These are phyloP conservation scores for Aspergillus vadensis DNA, from an alignment of 2,329 filamentous ascomycete species.

Conservation along the genomic window DNA sequence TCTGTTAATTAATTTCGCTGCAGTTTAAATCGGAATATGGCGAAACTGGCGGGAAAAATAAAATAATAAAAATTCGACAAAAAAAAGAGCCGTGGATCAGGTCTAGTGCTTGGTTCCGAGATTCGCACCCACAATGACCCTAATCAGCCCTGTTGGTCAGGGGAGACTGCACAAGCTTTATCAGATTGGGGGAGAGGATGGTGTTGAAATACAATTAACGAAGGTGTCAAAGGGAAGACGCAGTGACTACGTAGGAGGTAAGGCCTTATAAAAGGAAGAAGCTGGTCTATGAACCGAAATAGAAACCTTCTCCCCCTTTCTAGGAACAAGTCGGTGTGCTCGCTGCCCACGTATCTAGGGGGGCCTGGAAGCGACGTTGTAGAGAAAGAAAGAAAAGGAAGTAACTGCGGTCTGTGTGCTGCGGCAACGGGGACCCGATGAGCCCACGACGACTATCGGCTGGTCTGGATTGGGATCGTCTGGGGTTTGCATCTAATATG, in stretches of 20 bases:
- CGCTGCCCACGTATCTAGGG: neutral
- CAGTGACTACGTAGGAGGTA: neutral
- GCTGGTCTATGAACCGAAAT: neutral
- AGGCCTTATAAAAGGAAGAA: neutral
- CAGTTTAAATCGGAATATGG: neutral
- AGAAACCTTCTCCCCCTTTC: neutral
- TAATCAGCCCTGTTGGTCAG: conserved; percentile 13
- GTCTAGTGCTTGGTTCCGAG: conserved; percentile 24
- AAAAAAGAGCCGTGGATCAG: conserved; percentile 13
- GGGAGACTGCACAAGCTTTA: neutral
- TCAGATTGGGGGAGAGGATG: neutral
- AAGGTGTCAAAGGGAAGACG: neutral
- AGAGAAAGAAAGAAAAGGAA: neutral
- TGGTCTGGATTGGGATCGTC: conserved; percentile 23
- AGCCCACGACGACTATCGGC: conserved; percentile 8
- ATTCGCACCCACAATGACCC: conserved; percentile 19
- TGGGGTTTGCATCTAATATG: conserved; percentile 17
- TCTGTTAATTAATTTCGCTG: neutral
- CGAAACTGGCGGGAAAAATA: conserved; percentile 6
- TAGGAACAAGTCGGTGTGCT: neutral
- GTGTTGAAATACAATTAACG: neutral
- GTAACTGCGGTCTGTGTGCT: conserved; percentile 12
- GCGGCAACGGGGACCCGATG: conserved; percentile 9
- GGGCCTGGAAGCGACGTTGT: neutral
- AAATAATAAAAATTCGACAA: conserved; percentile 8